Evolutionary conservation across 192 early-diverging fungal species (phyloP), one percentile per base, ranked within the genome.

Genomic region (Gaertneriomyces sp.): DNA sequence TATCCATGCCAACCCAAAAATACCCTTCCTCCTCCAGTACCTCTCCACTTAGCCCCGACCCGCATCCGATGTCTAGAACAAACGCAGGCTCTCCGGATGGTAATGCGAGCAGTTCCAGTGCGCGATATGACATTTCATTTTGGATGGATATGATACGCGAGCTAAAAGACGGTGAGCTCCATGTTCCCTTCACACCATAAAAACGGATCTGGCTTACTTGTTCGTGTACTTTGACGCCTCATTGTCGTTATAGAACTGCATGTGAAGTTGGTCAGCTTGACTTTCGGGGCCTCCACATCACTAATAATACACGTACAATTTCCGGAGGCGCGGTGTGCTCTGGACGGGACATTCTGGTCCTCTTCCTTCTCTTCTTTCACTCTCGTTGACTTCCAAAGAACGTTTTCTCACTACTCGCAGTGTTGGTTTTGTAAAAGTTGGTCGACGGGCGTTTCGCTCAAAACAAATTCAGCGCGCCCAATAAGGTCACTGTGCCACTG

Each of bases 281-380:
- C 4, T 33, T 7, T 3, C 5, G 40, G 7, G 1, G 16, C 5
- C 7, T 16, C 43, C 39, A 42, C 8, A 58, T 33, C 16, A 1
- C 10, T 51, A 9, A 0, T 14, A 45, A 6, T 49, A 20, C 46
- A 78, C 77, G 72, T 87, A 91, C 91, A 45, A 98, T 90, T 83
- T 98, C 94, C 64, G 96, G 93, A 17, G 96, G 96, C 44, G 96
- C 94, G 67, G 88, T 81, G 66, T 98, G 95, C 74, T 98, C 96
- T 19, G 96, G 95, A 45, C 95, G 84, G 17, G 91, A 93, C 93
- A 95, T 98, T 42, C 0, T 70, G 3, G 43, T 1, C 8, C 44
- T 1, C 41, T 9, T 33, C 19, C 17, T 55, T 55, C 9, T 55
- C 25, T 33, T 33, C 25, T 2, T 33, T 33, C 2, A 33, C 25